Evolutionary conservation across 2,329 filamentous ascomycete species (phyloP).

Genomic region (Claviceps sp.): DNA sequence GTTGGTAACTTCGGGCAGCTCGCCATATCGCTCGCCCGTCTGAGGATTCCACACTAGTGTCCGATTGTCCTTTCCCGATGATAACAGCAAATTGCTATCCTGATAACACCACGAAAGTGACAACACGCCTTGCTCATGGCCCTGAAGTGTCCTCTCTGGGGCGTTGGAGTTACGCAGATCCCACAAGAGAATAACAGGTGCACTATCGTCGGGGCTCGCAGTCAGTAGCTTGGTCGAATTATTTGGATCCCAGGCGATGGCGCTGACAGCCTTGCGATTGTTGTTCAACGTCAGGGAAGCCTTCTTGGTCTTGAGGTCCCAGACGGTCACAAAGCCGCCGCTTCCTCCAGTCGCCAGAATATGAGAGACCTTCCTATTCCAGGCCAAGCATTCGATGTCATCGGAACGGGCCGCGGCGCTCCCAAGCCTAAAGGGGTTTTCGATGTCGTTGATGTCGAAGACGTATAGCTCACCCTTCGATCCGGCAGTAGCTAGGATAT

Average conservation of each 20-base stretch:
- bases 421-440: constrained; percentile 77
- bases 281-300: constrained; percentile 93
- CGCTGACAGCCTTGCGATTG: constrained; percentile 84
- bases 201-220: constrained; percentile 76
- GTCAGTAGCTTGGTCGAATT: constrained; percentile 91
- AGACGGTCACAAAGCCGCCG: constrained; percentile 92
- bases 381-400: constrained; percentile 91
- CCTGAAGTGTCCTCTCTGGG: constrained; percentile 74
- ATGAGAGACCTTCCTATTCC: constrained; percentile 96
- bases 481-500: constrained; percentile 84
- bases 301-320: constrained; percentile 97
- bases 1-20: constrained; percentile 96
- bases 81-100: constrained; percentile 77
- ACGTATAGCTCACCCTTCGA: constrained; percentile 94
- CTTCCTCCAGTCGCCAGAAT: constrained; percentile 90
- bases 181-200: constrained; percentile 84
- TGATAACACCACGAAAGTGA: constrained; percentile 93
- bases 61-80: constrained; percentile 91
- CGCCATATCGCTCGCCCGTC: constrained; percentile 74
- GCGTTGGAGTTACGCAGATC: constrained; percentile 93
- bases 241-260: constrained; percentile 94
- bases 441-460: constrained; percentile 83
- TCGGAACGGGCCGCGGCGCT: constrained; percentile 80
- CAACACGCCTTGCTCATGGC: constrained; percentile 88
- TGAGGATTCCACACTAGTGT: constrained; percentile 95